Evolutionary conservation across 805 yeast genomes (phyloP).

Genomic region (Saccharomycopsis oosterbeekiorum): DNA sequence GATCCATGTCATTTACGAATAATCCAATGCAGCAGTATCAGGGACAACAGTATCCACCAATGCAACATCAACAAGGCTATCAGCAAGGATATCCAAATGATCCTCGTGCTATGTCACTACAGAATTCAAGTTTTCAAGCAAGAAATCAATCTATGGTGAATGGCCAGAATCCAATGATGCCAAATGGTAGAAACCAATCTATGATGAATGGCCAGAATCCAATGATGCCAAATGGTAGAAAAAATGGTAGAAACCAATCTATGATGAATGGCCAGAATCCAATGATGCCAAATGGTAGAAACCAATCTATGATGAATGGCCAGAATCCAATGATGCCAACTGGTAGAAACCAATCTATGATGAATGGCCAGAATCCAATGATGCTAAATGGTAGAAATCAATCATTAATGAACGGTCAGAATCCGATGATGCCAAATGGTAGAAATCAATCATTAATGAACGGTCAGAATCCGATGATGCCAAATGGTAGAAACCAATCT

Average conservation of each 20-base stretch:
- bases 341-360: not conserved
- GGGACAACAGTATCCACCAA: not conserved
- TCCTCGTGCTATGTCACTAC: conserved; percentile 28
- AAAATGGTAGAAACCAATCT: conserved; percentile 12
- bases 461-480: conserved; percentile 7
- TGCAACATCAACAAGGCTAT: conserved; percentile 9
- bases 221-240: conserved; percentile 3
- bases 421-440: conserved; percentile 10
- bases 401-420: conserved; percentile 8
- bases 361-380: not conserved
- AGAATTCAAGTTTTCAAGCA: conserved; percentile 7
- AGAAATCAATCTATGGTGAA: conserved; percentile 5
- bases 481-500: conserved; percentile 3
- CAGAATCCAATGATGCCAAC: conserved; percentile 9
- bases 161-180: conserved; percentile 8
- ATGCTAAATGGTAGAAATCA: conserved; percentile 5
- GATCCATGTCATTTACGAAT: conserved; percentile 27
- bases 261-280: conserved; percentile 15
- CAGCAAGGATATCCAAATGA: conserved; percentile 15
- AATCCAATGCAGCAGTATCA: conserved; percentile 10
- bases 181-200: conserved; percentile 1
- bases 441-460: conserved; percentile 2
- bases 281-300: conserved; percentile 3
- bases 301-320: conserved; percentile 1
- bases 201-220: not conserved